Base-by-base conservation (phyloP, 140 eudicot species). In the Anethum foeniculum region DNA sequence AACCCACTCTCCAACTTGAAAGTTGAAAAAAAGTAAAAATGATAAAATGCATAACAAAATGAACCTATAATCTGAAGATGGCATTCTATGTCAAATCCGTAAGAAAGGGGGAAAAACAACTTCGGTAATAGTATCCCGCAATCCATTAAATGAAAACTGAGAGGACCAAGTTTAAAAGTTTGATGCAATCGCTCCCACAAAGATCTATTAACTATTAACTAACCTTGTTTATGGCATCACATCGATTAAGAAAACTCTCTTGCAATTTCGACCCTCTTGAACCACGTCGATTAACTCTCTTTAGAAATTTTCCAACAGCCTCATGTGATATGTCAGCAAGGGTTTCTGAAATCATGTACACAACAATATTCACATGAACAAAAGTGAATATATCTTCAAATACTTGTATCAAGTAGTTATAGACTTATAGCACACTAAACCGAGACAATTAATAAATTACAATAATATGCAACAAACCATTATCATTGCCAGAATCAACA, bases 251-350 rank as follows among this genome's bases (percentile, higher is more conserved):
- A 80, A 85, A 82, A 80, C 77, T 81, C 74, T 85, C 86, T 83
- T 79, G 85, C 85, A 77, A 77, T 85, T 81, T 80, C 74, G 82
- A 83, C 62, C 90, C 83, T 77, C 84, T 80, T 23, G 90, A 79
- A 54, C 90, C 82, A 39, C 81, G 83, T 27, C 83, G 47, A 77
- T 82, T 84, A 39, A 62, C 88, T 79, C 86, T 82, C 38, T 86
- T 90, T 80, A 88, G 77, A 56, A 87, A 86, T 80, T 87, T 88
- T 79, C 83, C 87, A 73, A 86, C 97, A 48, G 86, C 88, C 74
- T 84, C 85, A 14, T 80, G 77, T 36, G 97, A 86, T 71, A 87
- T 81, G 62, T 81, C 83, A 25, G 85, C 71, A 44, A 89, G 97
- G 77, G 88, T 83, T 58, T 85, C 97, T 93, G 92, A 71, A 39